Base-by-base conservation (phyloP, 495 filamentous ascomycete genomes). In the Daldinia concentrica region DNA sequence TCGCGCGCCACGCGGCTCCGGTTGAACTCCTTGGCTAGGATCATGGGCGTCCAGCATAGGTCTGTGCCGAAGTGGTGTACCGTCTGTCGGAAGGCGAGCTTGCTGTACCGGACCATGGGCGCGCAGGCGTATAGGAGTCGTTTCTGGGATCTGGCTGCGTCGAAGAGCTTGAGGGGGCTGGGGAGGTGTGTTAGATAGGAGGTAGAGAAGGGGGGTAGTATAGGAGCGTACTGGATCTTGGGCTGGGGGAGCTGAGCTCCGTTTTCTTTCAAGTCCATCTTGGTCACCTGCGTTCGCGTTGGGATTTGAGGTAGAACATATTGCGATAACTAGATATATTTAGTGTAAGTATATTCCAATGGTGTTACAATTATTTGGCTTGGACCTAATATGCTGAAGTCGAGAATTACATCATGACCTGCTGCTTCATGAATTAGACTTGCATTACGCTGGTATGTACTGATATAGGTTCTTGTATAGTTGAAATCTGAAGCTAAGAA, bases 21-120 rank as follows among this genome's bases (percentile, higher is more conserved):
- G 74, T 89, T 88, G 75, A 91, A 91, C 77, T 91, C 89, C 73
- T 91, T 91, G 48, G 89, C 89, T 32, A 91, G 79, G 68, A 91
- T 88, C 89, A 91, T 91, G 41, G 89, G 89, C 6, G 89, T 91
- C 82, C 89, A 91, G 66, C 85, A 86, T 19, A 91, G 75, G 73
- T 91, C 89, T 15, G 87, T 85, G 36, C 83, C 84, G 74, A 89
- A 90, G 30, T 85, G 78, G 43, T 84, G 80, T 3, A 87, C 84
- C 0, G 89, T 87, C 56, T 88, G 83, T 52, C 89, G 84, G 72
- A 91, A 91, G 64, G 89, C 88, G 6, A 91, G 82, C 82, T 87
- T 87, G 81, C 83, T 84, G 76, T 89, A 90, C 65, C 89, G 82
- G 52, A 91, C 89, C 89, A 91, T 91, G n/a, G 89, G 89, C 15